Base-by-base conservation (phyloP, 2,329 filamentous ascomycete species). In the Sarocladiaceae sp. region DNA sequence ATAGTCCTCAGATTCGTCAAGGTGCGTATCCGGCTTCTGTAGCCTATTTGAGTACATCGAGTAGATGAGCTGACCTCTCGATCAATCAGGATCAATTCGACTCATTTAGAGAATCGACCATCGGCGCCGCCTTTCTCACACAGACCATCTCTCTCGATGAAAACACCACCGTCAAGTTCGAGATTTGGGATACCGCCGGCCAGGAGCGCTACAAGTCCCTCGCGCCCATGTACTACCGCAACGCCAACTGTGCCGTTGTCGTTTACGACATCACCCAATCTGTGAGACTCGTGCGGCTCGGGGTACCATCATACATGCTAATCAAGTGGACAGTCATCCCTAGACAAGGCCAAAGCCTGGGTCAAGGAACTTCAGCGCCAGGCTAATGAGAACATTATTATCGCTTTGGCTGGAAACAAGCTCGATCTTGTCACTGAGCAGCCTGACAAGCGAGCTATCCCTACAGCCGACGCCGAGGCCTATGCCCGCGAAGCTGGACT, bases 251-350 rank as follows among this genome's bases (percentile, higher is more conserved):
- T 70, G 93, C 94, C 47, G 91, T 98, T 24, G 91, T 98, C 40
- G 93, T 98, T 54, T 98, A 98, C 69, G 93, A 98, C 70, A 97
- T 98, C 61, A 98, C 93, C 61, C 93, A 98, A 79, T 88, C 93
- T 55, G 93, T 98, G 83, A n/a, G n/a, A n/a, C n/a, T n/a, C 51
- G 86, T 69, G 41, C 24, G n/a, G 13, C 6, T 27, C 10, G 19
- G 5, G 19, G n/a, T 27, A 7, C 34, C 11, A 11, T 41, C 13
- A 6, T 11, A 20, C 16, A n/a, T 21, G 47, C 16, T 9, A 26
- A 13, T 35, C 23, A n/a, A 15, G 0, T 48, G 20, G n/a, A 40
- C 49, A 98, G 93, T 81, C 90, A 53, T 98, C 93, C 39, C 76
- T 98, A 60, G 94, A 98, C 69, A 98, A 98, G 75, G 94, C 94